Base-by-base conservation (phyloP, 2,329 filamentous ascomycete species). In the Claviceps monticola region DNA sequence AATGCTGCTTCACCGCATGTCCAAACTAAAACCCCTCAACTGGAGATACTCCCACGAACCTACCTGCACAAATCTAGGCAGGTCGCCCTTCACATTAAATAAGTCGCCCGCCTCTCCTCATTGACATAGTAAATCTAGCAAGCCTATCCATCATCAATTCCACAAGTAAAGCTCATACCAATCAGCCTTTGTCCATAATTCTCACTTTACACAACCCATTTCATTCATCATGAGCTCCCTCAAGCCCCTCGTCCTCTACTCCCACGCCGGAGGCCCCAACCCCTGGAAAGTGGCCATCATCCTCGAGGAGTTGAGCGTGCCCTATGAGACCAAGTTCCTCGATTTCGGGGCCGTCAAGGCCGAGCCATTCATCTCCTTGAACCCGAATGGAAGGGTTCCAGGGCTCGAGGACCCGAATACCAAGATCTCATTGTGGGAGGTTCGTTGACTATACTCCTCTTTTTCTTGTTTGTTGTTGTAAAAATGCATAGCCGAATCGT, bases 251-350 rank as follows among this genome's bases (percentile, higher is more conserved):
- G 46, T 19, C 5, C 50, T 54, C 14, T 47, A 47, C 46, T 51
- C 50, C 6, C 47, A 52, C 50, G 16, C 26, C 4, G 42, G 17
- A 1, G 53, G 55, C 6, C 56, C 55, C 4, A 57, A 57, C 37
- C 55, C 56, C 17, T 55, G 55, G 53, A 54, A 55, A 58, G 65
- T 55, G 42, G 53, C 53, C 45, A 49, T 59, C 16, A 46, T 61
- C 4, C 46, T 62, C 13, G 60, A 62, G 39, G 60, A 63, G 50
- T 54, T 64, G 2, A 53, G 44, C 3, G 26, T 64, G 1, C 54
- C 56, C 11, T 64, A 62, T 44, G 52, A 52, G 21, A 26, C 45
- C 21, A 51, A 53, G 19, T 42, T 49, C 0, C 48, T 61, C 21
- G 46, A 53, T 17, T 60, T 61, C 29, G 51, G 46, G 11, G 39